Percentiles rank a stretch among this genome's conserved stretches.
phyloP scores from a whole-genome alignment of 371 early-diverging fungal species.

The Zopfochytrium polystomum region DNA sequence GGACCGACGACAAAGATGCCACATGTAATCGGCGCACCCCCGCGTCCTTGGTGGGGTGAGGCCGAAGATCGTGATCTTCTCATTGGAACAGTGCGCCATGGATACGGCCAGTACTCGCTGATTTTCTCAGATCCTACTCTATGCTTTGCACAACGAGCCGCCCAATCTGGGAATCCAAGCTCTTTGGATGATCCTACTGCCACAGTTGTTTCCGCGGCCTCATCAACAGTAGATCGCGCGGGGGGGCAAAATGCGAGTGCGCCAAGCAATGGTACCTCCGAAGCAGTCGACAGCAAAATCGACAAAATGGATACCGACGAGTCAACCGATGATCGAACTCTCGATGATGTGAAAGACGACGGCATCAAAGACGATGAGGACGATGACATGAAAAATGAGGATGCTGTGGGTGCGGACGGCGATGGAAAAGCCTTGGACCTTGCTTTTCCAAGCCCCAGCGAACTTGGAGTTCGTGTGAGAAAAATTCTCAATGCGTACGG shows the following conservation, averaged over 20 bases:
- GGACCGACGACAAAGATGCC: slow-evolving; percentile 55
- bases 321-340: neutral
- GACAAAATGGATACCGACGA: neutral
- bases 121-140: slow-evolving; percentile 23
- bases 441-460: slow-evolving; percentile 48
- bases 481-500: slow-evolving; percentile 68
- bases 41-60: slow-evolving; percentile 78
- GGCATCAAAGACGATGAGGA: slow-evolving; percentile 8
- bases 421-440: slow-evolving; percentile 32
- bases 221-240: no score
- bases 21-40: slow-evolving; percentile 53
- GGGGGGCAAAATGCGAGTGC: no score
- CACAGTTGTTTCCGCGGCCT: no score
- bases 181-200: no score
- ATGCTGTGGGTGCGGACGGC: slow-evolving; percentile 13
- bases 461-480: slow-evolving; percentile 68
- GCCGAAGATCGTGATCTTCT: slow-evolving; percentile 79
- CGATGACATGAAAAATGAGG: slow-evolving; percentile 3
- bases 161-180: neutral
- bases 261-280: no score
- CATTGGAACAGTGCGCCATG: slow-evolving; percentile 75
- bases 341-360: slow-evolving; percentile 14
- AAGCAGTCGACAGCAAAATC: neutral
- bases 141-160: slow-evolving; percentile 13
- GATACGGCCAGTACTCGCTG: slow-evolving; percentile 67